Conservation (phyloP, 2,329 filamentous ascomycete genomes). For the Fusarium anthophilum region DNA sequence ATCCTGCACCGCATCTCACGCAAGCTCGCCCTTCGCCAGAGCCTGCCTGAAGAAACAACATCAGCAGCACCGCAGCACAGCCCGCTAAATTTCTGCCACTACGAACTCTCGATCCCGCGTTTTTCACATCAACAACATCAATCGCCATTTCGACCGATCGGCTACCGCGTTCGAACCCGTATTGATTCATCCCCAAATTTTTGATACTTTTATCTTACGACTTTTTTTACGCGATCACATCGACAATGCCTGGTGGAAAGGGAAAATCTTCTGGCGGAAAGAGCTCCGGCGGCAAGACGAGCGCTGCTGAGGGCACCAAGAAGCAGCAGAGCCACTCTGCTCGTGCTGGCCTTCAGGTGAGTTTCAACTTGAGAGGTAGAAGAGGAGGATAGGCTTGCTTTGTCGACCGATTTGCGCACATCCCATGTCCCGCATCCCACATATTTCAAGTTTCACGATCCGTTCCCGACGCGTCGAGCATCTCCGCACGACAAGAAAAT, state of each 20-base stretch:
- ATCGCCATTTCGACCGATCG: conserved; percentile 32
- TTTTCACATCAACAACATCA: conserved; percentile 42
- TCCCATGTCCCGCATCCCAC: conserved; percentile 41
- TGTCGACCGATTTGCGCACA: conserved; percentile 37
- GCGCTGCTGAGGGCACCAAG: conserved; percentile 72
- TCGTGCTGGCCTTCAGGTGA: conserved; percentile 94
- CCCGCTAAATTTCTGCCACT: conserved; percentile 46
- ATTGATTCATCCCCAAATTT: conserved; percentile 24
- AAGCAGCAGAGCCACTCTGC: conserved; percentile 97
- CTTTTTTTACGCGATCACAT: conserved; percentile 36
- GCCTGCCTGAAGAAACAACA: conserved; percentile 42
- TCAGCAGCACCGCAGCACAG: conserved; percentile 40
- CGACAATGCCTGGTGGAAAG: conserved; percentile 83
- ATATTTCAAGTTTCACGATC: conserved; percentile 34
- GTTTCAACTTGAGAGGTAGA: conserved; percentile 45
- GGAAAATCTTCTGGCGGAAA: conserved; percentile 93
- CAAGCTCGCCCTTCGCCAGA: conserved; percentile 31
- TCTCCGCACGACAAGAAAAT: conserved; percentile 37
- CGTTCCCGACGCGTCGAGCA: conserved; percentile 38
- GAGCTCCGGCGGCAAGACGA: conserved; percentile 81
- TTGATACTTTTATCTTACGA: conserved; percentile 27
- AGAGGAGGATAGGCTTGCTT: conserved; percentile 21
- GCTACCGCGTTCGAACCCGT: conserved; percentile 38
- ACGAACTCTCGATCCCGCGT: conserved; percentile 40
- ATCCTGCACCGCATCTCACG: conserved; percentile 2